These are phyloP conservation scores for Hericium alpestre DNA, from an alignment of 768 basidiomycete genomes.

Conservation along the genomic window DNA sequence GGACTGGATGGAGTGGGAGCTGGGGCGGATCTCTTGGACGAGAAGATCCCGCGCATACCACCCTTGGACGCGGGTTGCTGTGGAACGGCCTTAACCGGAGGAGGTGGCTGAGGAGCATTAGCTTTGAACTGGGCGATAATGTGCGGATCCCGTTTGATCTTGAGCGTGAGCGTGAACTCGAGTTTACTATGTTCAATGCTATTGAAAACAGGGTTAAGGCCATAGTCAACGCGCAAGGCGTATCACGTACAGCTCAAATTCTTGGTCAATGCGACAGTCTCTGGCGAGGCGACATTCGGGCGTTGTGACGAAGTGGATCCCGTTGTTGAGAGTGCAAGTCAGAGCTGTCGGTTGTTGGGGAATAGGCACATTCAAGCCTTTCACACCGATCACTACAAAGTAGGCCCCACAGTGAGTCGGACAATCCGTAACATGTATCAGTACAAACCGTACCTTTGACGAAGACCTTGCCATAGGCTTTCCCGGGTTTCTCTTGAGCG, in stretches of 20 bases:
- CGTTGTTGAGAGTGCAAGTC: conserved; percentile 88
- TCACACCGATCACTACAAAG: conserved; percentile 61
- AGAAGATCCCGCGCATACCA: conserved; percentile 69
- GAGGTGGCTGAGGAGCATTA: conserved; percentile 37
- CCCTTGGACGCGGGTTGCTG: conserved; percentile 38
- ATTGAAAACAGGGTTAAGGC: neutral
- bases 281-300: conserved; percentile 55
- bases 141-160: conserved; percentile 79
- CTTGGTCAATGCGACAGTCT: conserved; percentile 68
- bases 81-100: conserved; percentile 25
- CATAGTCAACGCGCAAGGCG: neutral
- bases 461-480: conserved; percentile 86
- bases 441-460: conserved; percentile 56
- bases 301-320: conserved; percentile 90
- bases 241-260: conserved; percentile 74
- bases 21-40: conserved; percentile 52
- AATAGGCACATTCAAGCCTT: conserved; percentile 63
- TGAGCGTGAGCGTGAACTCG: conserved; percentile 86
- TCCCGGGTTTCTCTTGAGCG: conserved; percentile 65
- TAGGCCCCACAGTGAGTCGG: too few relatives aligned
- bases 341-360: conserved; percentile 66
- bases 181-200: conserved; percentile 92
- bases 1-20: conserved; percentile 6
- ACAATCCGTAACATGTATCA: too few relatives aligned
- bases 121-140: conserved; percentile 70